A percentile compares a stretch with the other conserved stretches of the same genome.
phyloP scores from a whole-genome alignment of 257 asterid species.

The Verbena officinalis region DNA sequence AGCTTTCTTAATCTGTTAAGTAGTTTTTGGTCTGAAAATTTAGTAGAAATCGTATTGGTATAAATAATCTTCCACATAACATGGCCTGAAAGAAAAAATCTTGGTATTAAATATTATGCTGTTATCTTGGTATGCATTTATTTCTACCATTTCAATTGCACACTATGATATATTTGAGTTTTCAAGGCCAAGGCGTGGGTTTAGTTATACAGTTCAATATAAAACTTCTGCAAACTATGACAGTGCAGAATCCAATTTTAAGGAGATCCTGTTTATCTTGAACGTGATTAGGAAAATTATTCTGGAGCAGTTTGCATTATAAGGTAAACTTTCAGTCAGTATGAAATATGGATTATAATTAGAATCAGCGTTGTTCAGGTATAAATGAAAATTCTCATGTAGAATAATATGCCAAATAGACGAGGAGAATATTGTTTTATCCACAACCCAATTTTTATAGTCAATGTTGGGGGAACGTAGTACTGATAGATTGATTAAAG shows the following conservation, averaged over 20 bases:
- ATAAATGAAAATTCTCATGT: conserved; percentile 5
- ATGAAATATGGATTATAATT: background rate
- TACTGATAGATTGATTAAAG: conserved; percentile 20
- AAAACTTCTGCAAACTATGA: conserved; percentile 10
- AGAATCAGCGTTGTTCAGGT: conserved; percentile 9
- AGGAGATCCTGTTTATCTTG: conserved; percentile 15
- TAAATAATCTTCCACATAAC: background rate
- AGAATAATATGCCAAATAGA: conserved; percentile 18
- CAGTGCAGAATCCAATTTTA: background rate
- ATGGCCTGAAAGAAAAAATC: background rate
- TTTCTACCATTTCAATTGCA: conserved; percentile 1
- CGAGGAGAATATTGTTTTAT: conserved; percentile 12
- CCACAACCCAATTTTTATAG: background rate
- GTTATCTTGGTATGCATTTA: background rate
- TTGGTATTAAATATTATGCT: background rate
- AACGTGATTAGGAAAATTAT: background rate
- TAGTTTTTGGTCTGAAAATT: background rate
- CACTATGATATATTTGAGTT: conserved; percentile 8
- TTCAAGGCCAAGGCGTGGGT: background rate
- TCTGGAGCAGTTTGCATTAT: conserved; percentile 4
- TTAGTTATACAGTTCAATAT: conserved; percentile 15
- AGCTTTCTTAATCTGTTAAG: background rate
- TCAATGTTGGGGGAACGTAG: background rate
- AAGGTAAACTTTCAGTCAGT: conserved; percentile 9
- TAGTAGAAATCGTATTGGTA: background rate